These are phyloP conservation scores for Penicillium janthinellum DNA, from an alignment of 2,329 filamentous ascomycete genomes.

Conservation along the genomic window DNA sequence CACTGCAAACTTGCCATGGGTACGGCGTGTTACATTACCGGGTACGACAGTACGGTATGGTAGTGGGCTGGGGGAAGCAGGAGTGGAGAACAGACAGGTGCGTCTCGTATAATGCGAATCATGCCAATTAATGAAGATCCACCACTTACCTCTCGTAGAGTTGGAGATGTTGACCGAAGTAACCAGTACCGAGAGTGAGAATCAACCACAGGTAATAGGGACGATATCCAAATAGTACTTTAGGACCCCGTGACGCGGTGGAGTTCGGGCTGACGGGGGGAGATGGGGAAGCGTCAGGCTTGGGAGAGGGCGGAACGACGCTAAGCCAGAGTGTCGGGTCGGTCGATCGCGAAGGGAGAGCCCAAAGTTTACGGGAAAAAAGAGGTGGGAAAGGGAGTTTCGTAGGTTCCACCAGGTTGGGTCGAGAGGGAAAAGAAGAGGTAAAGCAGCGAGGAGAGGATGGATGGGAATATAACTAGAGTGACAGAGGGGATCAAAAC, in stretches of 20 bases:
- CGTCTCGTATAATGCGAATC: neutral
- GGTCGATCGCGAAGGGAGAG: constrained; percentile 14
- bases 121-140: neutral
- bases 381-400: neutral
- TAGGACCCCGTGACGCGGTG: constrained; percentile 1
- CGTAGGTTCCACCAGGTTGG: constrained; percentile 9
- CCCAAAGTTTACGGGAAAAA: neutral
- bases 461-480: constrained; percentile 11
- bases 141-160: neutral
- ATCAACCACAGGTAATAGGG: neutral
- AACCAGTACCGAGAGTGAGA: too few species aligned
- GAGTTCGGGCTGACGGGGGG: neutral
- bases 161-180: too few species aligned
- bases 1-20: neutral
- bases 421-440: constrained; percentile 8
- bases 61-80: neutral
- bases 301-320: constrained; percentile 6
- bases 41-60: neutral
- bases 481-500: neutral
- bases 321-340: constrained; percentile 24
- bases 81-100: too few species aligned
- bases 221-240: neutral
- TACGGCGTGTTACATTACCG: neutral
- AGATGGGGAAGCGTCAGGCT: neutral
- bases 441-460: constrained; percentile 3